phyloP scores from a whole-genome alignment of 108 stramenopile genomes.

The Fistulifera pelliculosa region DNA sequence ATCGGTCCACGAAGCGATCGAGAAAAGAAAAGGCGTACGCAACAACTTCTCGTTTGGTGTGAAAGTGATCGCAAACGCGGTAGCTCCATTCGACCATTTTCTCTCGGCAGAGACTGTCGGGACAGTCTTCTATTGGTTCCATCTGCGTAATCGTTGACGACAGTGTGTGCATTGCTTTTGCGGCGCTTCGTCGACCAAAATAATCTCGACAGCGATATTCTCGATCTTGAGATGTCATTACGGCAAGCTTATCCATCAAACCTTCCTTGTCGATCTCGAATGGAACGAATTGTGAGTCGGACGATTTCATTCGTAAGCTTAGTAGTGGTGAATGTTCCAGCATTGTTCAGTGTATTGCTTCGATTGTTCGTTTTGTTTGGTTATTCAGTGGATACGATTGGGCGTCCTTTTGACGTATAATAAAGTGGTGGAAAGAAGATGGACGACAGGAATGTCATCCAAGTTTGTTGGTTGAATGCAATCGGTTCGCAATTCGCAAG shows the following conservation, averaged over 20 bases:
- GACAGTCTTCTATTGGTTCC: not conserved
- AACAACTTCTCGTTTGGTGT: slow-evolving; percentile 28
- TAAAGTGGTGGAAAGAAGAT: no score
- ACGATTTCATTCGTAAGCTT: not conserved
- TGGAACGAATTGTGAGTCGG: not conserved
- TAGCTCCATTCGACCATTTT: slow-evolving; percentile 48
- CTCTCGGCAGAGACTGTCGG: slow-evolving; percentile 34
- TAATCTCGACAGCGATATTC: not conserved
- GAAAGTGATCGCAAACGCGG: slow-evolving; percentile 37
- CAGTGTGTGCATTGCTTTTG: not conserved
- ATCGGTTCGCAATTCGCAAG: no score
- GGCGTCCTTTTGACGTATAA: no score
- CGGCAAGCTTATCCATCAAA: not conserved
- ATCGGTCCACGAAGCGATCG: slow-evolving; percentile 37
- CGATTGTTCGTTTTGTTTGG: no score
- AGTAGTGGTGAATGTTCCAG: no score
- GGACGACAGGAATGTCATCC: no score
- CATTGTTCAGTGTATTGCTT: no score
- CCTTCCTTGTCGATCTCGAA: not conserved
- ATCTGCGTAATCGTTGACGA: not conserved
- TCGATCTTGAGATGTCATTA: not conserved
- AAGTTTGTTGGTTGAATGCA: no score
- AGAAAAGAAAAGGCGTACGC: slow-evolving; percentile 30
- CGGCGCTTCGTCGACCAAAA: slow-evolving; percentile 1
- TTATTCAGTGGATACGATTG: no score